phyloP scores from a whole-genome alignment of 2,329 filamentous ascomycete species.

The Trichoderma simmonsii region DNA sequence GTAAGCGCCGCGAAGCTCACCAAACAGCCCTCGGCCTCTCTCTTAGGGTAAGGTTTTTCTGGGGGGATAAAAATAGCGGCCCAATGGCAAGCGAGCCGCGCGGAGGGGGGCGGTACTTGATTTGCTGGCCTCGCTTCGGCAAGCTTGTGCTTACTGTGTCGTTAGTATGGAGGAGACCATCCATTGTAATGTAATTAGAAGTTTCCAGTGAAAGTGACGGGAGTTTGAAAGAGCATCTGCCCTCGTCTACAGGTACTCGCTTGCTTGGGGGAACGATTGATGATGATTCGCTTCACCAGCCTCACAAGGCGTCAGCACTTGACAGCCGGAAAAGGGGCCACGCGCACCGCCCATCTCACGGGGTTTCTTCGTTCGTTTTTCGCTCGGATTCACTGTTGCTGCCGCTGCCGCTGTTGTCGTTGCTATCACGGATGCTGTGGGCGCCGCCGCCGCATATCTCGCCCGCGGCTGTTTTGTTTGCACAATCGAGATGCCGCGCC shows the following conservation, averaged over 20 bases:
- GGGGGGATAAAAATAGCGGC: constrained; percentile 11
- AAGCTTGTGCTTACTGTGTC: neutral
- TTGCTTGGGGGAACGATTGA: neutral
- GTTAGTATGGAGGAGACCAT: neutral
- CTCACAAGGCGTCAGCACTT: constrained; percentile 7
- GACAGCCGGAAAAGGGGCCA: neutral
- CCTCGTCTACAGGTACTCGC: neutral
- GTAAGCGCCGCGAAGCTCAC: constrained; percentile 16
- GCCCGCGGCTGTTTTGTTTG: neutral
- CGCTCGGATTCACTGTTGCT: neutral
- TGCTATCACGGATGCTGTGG: neutral
- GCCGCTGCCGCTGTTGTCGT: neutral
- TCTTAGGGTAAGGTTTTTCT: neutral
- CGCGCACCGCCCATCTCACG: constrained; percentile 13
- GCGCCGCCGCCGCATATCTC: neutral
- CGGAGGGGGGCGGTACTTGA: constrained; percentile 1
- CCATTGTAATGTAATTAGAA: neutral
- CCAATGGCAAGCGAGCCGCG: constrained; percentile 12
- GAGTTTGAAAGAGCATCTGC: neutral
- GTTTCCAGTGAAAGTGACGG: neutral
- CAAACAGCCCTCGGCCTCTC: constrained; percentile 3
- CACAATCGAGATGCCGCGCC: neutral
- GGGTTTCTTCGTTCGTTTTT: neutral
- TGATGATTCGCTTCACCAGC: neutral
- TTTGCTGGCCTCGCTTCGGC: constrained; percentile 7